phyloP scores from a whole-genome alignment of 129 eudicot genomes.

The sunflower (Helianthus annuus) region HanXRQr2.0-SUNRISE NC_035438.2:61431617-61432116 shows the following conservation, averaged over 20 bases:
- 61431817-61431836: conserved; percentile 35
- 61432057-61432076: no score
- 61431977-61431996: conserved; percentile 37
- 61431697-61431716: conserved; percentile 20
- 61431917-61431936: not conserved
- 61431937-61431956: not conserved
- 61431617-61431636: conserved; percentile 37
- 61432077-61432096: no score
- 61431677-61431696: conserved; percentile 36
- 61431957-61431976: conserved; percentile 35
- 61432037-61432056: not conserved
- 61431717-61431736: not conserved
- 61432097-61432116: no score
- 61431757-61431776: not conserved
- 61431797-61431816: conserved; percentile 36
- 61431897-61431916: not conserved
- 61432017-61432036: conserved; percentile 39
- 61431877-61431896: not conserved
- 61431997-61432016: conserved; percentile 44
- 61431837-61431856: conserved; percentile 18
- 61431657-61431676: conserved; percentile 34
- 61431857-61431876: not conserved
- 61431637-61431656: conserved; percentile 25
- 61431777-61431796: conserved; percentile 32
- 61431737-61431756: not conserved